These are phyloP conservation scores for Auxenochlorella pyrenoidosa DNA, from an alignment of 139 green algal genomes.

Conservation along the genomic window DNA sequence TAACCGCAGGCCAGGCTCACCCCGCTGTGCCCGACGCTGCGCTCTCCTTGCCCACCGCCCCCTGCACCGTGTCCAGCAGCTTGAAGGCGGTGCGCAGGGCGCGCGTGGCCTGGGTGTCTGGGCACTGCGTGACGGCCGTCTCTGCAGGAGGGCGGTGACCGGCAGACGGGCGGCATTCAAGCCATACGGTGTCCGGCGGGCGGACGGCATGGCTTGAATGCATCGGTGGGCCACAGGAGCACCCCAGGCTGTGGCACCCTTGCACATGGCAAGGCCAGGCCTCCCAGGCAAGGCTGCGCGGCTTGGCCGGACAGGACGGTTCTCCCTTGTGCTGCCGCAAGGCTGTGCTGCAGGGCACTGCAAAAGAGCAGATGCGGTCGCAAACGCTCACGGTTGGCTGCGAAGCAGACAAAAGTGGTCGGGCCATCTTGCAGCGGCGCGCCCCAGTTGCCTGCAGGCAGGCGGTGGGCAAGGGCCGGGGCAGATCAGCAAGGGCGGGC, in stretches of 20 bases:
- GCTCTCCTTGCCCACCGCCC: background rate
- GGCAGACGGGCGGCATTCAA: too few relatives aligned
- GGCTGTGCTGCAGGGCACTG: too few relatives aligned
- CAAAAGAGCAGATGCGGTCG: too few relatives aligned
- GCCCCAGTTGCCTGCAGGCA: conserved; percentile 43
- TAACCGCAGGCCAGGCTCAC: too few relatives aligned
- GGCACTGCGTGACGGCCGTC: background rate
- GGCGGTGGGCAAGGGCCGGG: background rate
- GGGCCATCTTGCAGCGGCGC: background rate
- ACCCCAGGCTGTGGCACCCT: too few relatives aligned
- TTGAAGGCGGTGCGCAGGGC: background rate
- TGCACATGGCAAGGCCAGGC: too few relatives aligned
- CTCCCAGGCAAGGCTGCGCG: too few relatives aligned
- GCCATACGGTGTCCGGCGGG: too few relatives aligned
- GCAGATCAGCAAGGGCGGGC: background rate
- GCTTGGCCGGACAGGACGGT: background rate
- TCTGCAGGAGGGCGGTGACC: background rate
- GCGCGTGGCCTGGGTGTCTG: background rate
- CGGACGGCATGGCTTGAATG: too few relatives aligned
- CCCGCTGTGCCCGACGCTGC: background rate
- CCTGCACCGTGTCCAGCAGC: background rate
- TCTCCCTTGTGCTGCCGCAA: background rate
- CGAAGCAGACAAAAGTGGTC: conserved; percentile 20
- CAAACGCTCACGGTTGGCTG: conserved; percentile 23
- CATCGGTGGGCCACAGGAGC: too few relatives aligned